phyloP scores from a whole-genome alignment of 2,329 filamentous ascomycete genomes.

The Amauroascus niger region DNA sequence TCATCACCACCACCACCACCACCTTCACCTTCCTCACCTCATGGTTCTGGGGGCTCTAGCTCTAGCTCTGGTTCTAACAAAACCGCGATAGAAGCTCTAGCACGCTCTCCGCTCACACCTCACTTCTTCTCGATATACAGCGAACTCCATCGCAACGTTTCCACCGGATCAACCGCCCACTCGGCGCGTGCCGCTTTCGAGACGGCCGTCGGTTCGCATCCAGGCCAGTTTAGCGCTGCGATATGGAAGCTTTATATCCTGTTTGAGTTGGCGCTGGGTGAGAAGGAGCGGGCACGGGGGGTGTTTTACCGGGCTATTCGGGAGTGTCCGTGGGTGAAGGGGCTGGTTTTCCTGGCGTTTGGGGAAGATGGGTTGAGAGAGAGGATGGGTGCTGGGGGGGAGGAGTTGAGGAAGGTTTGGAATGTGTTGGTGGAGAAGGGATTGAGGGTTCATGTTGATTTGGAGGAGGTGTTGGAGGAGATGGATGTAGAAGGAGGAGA shows the following conservation, averaged over 20 bases:
- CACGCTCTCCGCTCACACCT: slow-evolving; percentile 21
- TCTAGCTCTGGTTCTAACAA: slow-evolving; percentile 20
- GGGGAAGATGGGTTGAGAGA: slow-evolving; percentile 30
- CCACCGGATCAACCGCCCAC: slow-evolving; percentile 41
- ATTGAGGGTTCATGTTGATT: slow-evolving; percentile 48
- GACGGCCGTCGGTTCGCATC: slow-evolving; percentile 35
- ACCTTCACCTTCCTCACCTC: too few species aligned
- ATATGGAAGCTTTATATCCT: slow-evolving; percentile 46
- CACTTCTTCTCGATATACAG: slow-evolving; percentile 48
- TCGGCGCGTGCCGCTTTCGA: slow-evolving; percentile 49
- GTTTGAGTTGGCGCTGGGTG: slow-evolving; percentile 38
- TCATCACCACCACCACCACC: slow-evolving; percentile 22
- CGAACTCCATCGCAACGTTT: slow-evolving; percentile 42
- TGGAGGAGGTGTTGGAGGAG: slow-evolving; percentile 38
- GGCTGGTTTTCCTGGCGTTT: slow-evolving; percentile 50
- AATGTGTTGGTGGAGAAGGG: slow-evolving; percentile 53
- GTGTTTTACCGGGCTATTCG: slow-evolving; percentile 49
- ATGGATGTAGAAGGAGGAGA: slow-evolving; percentile 17
- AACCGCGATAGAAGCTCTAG: slow-evolving; percentile 8
- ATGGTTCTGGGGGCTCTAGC: too few species aligned
- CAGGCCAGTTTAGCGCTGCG: slow-evolving; percentile 33
- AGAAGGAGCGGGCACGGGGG: slow-evolving; percentile 37
- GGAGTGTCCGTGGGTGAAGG: slow-evolving; percentile 55
- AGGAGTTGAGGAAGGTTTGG: slow-evolving; percentile 46
- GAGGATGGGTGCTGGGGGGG: slow-evolving; percentile 34